Conservation (phyloP, 2,329 filamentous ascomycete genomes). For the Arthrobotrys entomopaga region DNA sequence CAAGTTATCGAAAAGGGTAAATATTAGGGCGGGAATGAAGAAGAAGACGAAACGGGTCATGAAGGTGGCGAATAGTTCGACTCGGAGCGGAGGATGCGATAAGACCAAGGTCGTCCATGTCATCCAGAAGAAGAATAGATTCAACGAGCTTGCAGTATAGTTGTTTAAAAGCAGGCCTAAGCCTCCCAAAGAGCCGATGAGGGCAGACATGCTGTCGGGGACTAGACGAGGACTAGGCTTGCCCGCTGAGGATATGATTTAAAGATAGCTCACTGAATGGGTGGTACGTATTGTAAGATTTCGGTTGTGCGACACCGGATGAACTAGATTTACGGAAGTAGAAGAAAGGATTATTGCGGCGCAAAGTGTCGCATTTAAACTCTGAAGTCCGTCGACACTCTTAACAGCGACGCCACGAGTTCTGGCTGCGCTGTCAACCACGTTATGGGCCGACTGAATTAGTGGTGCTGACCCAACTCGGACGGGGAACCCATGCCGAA, state of each 20-base stretch:
- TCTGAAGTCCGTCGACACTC: neutral
- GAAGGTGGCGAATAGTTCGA: constrained; percentile 78
- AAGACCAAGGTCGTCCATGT: constrained; percentile 87
- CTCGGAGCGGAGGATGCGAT: constrained; percentile 76
- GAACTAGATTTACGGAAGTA: too few species aligned
- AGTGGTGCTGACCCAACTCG: too few species aligned
- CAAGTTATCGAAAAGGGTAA: constrained; percentile 76
- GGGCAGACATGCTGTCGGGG: constrained; percentile 33
- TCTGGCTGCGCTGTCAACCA: too few species aligned
- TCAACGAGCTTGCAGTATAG: constrained; percentile 81
- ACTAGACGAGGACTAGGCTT: neutral
- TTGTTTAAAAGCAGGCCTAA: constrained; percentile 74
- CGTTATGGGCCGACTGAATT: too few species aligned
- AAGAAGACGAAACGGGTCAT: constrained; percentile 76
- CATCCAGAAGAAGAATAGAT: constrained; percentile 88
- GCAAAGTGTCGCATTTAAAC: constrained; percentile 35
- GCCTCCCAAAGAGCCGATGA: constrained; percentile 62
- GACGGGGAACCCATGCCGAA: neutral
- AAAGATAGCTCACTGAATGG: neutral
- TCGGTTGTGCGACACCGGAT: too few species aligned
- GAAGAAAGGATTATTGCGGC: neutral
- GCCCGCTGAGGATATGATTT: neutral
- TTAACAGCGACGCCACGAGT: too few species aligned
- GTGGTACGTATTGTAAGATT: too few species aligned
- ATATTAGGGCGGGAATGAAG: constrained; percentile 76